Percentiles rank a stretch among this genome's conserved stretches.
These are phyloP conservation scores for Hyphopichia pseudoburtonii DNA, from an alignment of 1,139 yeast genomes.

Conservation along the genomic window DNA sequence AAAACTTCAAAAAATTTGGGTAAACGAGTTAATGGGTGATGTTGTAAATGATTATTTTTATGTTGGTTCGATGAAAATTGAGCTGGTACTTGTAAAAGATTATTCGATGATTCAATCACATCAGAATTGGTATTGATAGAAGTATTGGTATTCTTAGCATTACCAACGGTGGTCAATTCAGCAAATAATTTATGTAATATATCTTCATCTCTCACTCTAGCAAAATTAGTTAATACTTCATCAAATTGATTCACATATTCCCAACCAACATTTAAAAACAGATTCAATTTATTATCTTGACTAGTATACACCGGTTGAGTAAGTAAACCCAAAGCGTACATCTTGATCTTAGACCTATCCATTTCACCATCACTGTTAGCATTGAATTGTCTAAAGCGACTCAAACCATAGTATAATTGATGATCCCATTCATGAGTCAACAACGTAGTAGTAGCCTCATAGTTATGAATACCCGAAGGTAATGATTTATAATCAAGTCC, in stretches of 20 bases:
- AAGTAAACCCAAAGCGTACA: slow-evolving; percentile 67
- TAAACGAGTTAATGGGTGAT: slow-evolving; percentile 52
- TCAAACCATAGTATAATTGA: slow-evolving; percentile 37
- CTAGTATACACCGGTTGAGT: slow-evolving; percentile 35
- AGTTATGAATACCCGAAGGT: slow-evolving; percentile 84
- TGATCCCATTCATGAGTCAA: slow-evolving; percentile 29
- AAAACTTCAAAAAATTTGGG: slow-evolving; percentile 48
- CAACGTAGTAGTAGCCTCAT: slow-evolving; percentile 44
- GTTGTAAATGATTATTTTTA: background rate
- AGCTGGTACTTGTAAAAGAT: background rate
- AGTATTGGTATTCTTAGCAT: too few relatives aligned
- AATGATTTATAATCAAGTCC: slow-evolving; percentile 70
- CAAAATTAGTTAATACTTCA: slow-evolving; percentile 28
- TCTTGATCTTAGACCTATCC: slow-evolving; percentile 55
- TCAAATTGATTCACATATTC: slow-evolving; percentile 53
- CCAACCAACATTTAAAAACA: slow-evolving; percentile 53
- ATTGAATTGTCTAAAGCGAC: slow-evolving; percentile 32
- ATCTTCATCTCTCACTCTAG: background rate
- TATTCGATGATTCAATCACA: background rate
- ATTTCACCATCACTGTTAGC: slow-evolving; percentile 15
- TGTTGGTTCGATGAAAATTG: background rate
- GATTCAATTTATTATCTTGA: slow-evolving; percentile 20
- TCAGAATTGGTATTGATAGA: too few relatives aligned
- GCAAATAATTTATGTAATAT: too few relatives aligned
- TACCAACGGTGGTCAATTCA: too few relatives aligned